Conservation (phyloP, 306 rosid genomes). For the Mimosa bimucronata region DNA sequence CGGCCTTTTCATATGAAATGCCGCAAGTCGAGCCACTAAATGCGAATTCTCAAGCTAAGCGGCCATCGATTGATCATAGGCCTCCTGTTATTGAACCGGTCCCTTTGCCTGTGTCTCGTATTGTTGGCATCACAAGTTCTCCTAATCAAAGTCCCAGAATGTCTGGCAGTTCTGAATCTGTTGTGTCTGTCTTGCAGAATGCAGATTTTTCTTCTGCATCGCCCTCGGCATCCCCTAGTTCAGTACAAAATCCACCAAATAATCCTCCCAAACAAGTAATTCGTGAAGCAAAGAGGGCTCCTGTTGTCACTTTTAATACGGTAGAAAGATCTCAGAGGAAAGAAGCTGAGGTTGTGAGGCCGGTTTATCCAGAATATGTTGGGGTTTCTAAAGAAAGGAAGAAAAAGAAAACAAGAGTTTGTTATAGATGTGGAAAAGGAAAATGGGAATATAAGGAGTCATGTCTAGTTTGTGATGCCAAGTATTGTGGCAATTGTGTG, state of each 20-base stretch:
- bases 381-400: slow-evolving; percentile 78
- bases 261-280: slow-evolving; percentile 46
- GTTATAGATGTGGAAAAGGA: slow-evolving; percentile 85
- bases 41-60: slow-evolving; percentile 48
- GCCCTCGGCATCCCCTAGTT: slow-evolving; percentile 88
- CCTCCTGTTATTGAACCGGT: slow-evolving; percentile 68
- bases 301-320: slow-evolving; percentile 83
- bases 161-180: slow-evolving; percentile 89
- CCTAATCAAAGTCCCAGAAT: slow-evolving; percentile 76
- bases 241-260: slow-evolving; percentile 60
- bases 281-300: slow-evolving; percentile 68
- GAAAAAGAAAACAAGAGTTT: slow-evolving; percentile 76
- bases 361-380: slow-evolving; percentile 69
- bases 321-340: slow-evolving; percentile 67
- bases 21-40: slow-evolving; percentile 83
- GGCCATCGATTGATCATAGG: slow-evolving; percentile 44
- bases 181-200: slow-evolving; percentile 89
- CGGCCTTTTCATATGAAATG: slow-evolving; percentile 75
- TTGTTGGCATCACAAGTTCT: slow-evolving; percentile 71
- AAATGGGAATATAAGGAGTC: slow-evolving; percentile 99
- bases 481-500: slow-evolving; percentile 9
- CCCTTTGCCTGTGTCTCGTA: slow-evolving; percentile 85
- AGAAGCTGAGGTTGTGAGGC: slow-evolving; percentile 66
- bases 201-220: slow-evolving; percentile 88
- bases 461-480: slow-evolving; percentile 67